Evolutionary conservation across 2,329 filamentous ascomycete species (phyloP).

Genomic region (Leptosphaerulina australis): DNA sequence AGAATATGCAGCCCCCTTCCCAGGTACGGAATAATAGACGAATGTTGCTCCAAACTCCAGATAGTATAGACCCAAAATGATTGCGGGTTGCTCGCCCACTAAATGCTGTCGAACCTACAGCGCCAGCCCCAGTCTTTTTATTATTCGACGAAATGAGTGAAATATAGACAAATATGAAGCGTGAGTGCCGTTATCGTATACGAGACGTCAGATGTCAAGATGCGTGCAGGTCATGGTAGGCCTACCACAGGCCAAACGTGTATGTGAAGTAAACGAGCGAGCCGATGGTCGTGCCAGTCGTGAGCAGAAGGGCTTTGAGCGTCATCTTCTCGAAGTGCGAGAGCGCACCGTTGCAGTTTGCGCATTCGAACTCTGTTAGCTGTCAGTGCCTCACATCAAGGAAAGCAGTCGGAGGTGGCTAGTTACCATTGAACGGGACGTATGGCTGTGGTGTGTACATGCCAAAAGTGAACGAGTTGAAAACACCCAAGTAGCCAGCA

Average conservation of each 20-base stretch:
- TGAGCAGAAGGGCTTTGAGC: conserved; percentile 61
- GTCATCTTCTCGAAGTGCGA: conserved; percentile 61
- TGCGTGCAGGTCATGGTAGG: conserved; percentile 2
- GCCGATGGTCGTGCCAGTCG: conserved; percentile 61
- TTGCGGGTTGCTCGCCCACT: conserved; percentile 21
- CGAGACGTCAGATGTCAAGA: conserved; percentile 11
- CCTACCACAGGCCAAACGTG: conserved; percentile 51
- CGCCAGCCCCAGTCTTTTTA: conserved; percentile 23
- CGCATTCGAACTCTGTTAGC: conserved; percentile 58
- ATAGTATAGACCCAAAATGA: conserved; percentile 19
- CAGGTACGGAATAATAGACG: not conserved
- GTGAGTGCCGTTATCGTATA: conserved; percentile 31
- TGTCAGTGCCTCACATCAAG: conserved; percentile 14
- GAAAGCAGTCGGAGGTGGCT: not conserved
- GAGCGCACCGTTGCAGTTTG: conserved; percentile 61
- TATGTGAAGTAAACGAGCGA: conserved; percentile 62
- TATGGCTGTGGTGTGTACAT: conserved; percentile 65
- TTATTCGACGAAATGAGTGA: conserved; percentile 25
- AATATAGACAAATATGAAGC: conserved; percentile 31
- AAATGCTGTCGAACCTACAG: conserved; percentile 20
- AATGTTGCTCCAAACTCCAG: conserved; percentile 24
- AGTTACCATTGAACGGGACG: conserved; percentile 56
- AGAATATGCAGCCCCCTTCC: conserved; percentile 1
- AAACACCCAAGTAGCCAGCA: conserved; percentile 62
- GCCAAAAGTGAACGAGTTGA: conserved; percentile 62